Evolutionary conservation across 768 basidiomycete species (phyloP).

Genomic region (Russula ochroleuca): DNA sequence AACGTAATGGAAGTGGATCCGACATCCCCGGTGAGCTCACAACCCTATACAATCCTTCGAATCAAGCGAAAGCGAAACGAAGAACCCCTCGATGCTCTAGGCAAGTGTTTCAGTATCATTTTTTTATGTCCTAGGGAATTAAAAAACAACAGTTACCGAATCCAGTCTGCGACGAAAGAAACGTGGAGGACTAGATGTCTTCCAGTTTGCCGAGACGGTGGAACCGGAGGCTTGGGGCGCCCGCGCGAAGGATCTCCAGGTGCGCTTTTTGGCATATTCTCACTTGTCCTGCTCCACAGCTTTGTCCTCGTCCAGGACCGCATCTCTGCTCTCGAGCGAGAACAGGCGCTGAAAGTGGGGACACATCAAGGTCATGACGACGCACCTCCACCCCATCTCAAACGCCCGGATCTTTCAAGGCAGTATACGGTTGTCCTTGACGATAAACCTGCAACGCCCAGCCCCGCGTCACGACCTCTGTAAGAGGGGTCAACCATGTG

Average conservation of each 20-base stretch:
- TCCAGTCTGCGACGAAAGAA: conserved; percentile 54
- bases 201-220: conserved; percentile 78
- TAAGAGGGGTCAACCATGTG: conserved; percentile 21
- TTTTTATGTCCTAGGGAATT: conserved; percentile 8
- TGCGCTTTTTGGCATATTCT: conserved; percentile 30
- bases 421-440: conserved; percentile 25
- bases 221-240: conserved; percentile 67
- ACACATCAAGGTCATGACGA: neutral
- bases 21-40: conserved; percentile 27
- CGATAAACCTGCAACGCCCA: neutral
- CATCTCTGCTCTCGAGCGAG: conserved; percentile 30
- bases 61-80: conserved; percentile 82
- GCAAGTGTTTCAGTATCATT: conserved; percentile 39
- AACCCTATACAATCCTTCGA: conserved; percentile 65
- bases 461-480: conserved; percentile 33
- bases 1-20: conserved; percentile 23
- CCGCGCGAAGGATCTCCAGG: conserved; percentile 59
- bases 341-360: conserved; percentile 16
- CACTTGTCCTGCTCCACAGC: neutral
- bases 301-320: conserved; percentile 27
- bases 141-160: conserved; percentile 57
- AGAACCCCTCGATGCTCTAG: conserved; percentile 76
- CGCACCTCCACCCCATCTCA: neutral
- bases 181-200: conserved; percentile 52
- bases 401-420: conserved; percentile 19